Evolutionary conservation across 148 eudicot species (phyloP).

Genomic region (Tetragonia tetragonoides): DNA sequence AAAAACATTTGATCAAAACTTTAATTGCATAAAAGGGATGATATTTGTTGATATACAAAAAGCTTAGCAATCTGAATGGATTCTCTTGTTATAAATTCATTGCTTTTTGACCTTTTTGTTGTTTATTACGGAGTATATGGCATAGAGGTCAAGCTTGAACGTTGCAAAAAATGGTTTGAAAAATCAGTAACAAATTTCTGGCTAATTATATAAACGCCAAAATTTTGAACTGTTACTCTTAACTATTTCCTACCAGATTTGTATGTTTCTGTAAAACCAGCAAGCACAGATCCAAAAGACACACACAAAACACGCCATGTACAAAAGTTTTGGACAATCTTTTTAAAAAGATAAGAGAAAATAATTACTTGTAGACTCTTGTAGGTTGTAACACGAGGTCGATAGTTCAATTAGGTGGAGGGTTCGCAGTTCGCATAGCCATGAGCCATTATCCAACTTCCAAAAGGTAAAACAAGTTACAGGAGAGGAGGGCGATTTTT

Average conservation of each 20-base stretch:
- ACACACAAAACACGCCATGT: no score
- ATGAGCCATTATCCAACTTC: no score
- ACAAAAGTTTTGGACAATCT: neutral
- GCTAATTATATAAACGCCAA: no score
- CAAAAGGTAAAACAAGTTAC: no score
- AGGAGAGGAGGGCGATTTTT: no score
- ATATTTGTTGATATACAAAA: no score
- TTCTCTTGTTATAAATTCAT: neutral
- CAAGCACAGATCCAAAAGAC: no score
- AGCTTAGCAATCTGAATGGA: neutral
- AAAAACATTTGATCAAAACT: neutral
- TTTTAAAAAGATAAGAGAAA: neutral
- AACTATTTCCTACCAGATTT: neutral
- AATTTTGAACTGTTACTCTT: no score
- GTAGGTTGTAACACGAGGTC: no score
- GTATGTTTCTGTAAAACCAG: neutral
- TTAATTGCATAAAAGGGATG: slow-evolving; percentile 1
- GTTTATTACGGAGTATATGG: neutral
- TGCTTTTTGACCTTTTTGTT: neutral
- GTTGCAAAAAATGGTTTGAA: slow-evolving; percentile 7
- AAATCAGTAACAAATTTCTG: neutral
- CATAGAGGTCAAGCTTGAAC: neutral
- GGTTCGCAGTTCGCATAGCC: no score
- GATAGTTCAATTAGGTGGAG: no score
- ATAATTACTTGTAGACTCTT: neutral